phyloP scores from a whole-genome alignment of 805 yeast genomes.

The Candida ficus region DNA sequence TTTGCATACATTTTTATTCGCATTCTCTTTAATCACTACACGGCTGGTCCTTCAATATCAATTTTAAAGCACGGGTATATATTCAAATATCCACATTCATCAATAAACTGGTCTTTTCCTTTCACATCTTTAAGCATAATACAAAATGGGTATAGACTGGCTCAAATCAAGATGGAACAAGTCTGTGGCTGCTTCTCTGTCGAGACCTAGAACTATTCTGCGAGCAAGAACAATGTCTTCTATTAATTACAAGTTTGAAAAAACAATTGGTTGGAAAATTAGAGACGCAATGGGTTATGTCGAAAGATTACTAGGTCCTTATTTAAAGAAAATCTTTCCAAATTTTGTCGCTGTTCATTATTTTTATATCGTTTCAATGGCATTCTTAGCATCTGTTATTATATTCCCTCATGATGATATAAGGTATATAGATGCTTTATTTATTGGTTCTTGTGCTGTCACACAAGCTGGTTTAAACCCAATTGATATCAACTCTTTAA shows the following conservation, averaged over 20 bases:
- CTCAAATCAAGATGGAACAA: not conserved
- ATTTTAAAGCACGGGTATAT: not conserved
- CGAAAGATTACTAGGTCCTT: constrained; percentile 29
- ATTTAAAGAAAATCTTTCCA: constrained; percentile 35
- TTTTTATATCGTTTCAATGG: constrained; percentile 55
- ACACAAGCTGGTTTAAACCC: constrained; percentile 95
- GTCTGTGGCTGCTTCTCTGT: no score
- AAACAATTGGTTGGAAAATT: constrained; percentile 34
- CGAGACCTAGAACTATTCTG: constrained; percentile 1
- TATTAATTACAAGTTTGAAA: constrained; percentile 21
- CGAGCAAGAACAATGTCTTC: constrained; percentile 13
- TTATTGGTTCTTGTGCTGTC: constrained; percentile 67
- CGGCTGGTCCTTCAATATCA: no score
- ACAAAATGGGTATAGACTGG: not conserved
- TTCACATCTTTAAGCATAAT: no score
- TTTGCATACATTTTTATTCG: no score
- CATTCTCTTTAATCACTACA: no score
- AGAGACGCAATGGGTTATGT: constrained; percentile 32
- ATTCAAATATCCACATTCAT: no score
- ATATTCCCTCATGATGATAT: constrained; percentile 69
- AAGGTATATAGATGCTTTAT: constrained; percentile 72
- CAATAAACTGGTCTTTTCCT: no score
- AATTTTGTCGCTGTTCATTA: constrained; percentile 60
- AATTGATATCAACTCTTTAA: constrained; percentile 56
- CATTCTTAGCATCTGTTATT: constrained; percentile 66